Evolutionary conservation across 306 rosid species (phyloP).

Genomic region (Lablab purpureus): DNA sequence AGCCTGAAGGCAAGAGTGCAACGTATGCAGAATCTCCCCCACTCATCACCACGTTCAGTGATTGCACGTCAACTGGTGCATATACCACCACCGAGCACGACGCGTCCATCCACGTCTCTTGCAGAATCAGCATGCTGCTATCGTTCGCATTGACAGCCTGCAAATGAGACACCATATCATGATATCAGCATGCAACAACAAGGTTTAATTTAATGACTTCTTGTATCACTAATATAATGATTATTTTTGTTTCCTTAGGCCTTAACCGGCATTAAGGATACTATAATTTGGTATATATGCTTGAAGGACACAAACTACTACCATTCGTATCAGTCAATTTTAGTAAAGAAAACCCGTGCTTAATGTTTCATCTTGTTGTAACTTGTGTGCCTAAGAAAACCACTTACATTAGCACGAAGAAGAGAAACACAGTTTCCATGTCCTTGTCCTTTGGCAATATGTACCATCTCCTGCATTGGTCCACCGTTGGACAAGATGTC

Average conservation of each 20-base stretch:
- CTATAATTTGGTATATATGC: too few relatives aligned
- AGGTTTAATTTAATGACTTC: too few relatives aligned
- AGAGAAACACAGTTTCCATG: slow-evolving; percentile 82
- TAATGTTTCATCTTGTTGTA: neutral
- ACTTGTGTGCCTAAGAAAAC: neutral
- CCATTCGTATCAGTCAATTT: too few relatives aligned
- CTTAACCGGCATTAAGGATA: neutral
- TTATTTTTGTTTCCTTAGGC: neutral
- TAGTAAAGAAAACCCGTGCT: too few relatives aligned
- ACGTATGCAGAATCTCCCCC: slow-evolving; percentile 91
- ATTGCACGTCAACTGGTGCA: slow-evolving; percentile 81
- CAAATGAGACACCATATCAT: neutral
- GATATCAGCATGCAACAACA: neutral
- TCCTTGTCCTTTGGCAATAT: slow-evolving; percentile 73
- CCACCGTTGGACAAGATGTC: slow-evolving; percentile 78
- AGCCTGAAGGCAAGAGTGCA: slow-evolving; percentile 92
- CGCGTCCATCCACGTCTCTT: slow-evolving; percentile 86
- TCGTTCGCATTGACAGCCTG: slow-evolving; percentile 71
- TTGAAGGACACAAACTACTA: too few relatives aligned
- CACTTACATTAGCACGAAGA: slow-evolving; percentile 73
- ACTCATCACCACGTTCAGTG: slow-evolving; percentile 73
- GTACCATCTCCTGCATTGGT: slow-evolving; percentile 77
- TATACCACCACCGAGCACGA: slow-evolving; percentile 82
- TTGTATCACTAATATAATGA: neutral
- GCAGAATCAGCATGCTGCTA: slow-evolving; percentile 78